A percentile compares a stretch with the other conserved stretches of the same genome.
phyloP scores from a whole-genome alignment of 192 early-diverging fungal species.

The Backusella parvicylindrica region DNA sequence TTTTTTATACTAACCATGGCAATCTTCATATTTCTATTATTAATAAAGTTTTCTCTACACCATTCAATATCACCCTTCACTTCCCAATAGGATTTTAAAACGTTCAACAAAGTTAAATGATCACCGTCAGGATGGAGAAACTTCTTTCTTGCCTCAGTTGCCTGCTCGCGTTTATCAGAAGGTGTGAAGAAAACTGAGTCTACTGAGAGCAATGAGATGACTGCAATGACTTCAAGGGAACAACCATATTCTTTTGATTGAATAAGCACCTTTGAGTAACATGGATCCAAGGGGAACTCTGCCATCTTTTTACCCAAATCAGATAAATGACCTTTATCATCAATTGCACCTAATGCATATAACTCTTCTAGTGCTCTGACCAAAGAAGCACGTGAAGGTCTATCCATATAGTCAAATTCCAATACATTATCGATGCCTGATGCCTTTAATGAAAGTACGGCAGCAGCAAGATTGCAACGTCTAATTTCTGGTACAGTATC shows the following conservation, averaged over 20 bases:
- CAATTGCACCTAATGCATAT: conserved; percentile 83
- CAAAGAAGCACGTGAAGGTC: conserved; percentile 72
- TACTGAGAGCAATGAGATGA: conserved; percentile 89
- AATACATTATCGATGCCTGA: conserved; percentile 87
- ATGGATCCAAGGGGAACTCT: conserved; percentile 89
- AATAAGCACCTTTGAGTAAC: conserved; percentile 85
- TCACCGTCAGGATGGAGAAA: conserved; percentile 90
- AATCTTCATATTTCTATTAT: conserved; percentile 78
- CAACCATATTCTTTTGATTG: conserved; percentile 76
- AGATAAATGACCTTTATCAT: conserved; percentile 78
- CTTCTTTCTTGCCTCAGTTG: conserved; percentile 70
- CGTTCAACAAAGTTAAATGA: conserved; percentile 89
- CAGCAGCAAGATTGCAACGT: conserved; percentile 84
- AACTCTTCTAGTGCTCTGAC: conserved; percentile 85
- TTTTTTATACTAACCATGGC: conserved; percentile 51
- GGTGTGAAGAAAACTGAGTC: conserved; percentile 90
- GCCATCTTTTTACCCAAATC: conserved; percentile 80
- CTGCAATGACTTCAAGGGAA: conserved; percentile 83
- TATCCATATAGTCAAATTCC: conserved; percentile 94
- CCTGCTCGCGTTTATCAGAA: conserved; percentile 84
- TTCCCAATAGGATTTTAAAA: conserved; percentile 69
- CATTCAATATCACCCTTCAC: conserved; percentile 80
- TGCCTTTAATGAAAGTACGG: conserved; percentile 86
- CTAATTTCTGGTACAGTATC: conserved; percentile 92
- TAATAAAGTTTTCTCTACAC: conserved; percentile 94